Percentiles rank a stretch among this genome's conserved stretches.
Evolutionary conservation across 73 alveolate species (phyloP).

Genomic region (Tetrahymena elliotti): DNA sequence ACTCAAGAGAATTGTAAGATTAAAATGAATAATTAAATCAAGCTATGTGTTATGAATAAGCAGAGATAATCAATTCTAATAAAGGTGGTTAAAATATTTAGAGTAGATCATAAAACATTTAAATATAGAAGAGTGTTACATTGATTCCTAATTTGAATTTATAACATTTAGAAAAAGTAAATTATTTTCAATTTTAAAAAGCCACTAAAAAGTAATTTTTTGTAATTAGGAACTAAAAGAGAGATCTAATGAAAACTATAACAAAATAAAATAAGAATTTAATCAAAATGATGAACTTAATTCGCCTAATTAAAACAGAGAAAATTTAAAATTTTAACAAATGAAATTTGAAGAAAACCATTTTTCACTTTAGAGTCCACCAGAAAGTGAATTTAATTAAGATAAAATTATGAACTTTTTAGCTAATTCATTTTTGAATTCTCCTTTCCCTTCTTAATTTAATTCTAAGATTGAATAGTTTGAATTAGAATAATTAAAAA

Average conservation of each 20-base stretch:
- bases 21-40: not conserved
- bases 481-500: not conserved
- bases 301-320: not conserved
- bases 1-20: not conserved
- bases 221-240: not conserved
- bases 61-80: not conserved
- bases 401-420: not conserved
- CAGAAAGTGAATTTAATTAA: no score
- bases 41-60: not conserved
- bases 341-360: not conserved
- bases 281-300: no score
- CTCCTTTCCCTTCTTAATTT: not conserved
- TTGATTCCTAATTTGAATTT: not conserved
- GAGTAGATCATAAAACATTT: not conserved
- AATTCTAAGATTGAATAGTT: not conserved
- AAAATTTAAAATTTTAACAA: no score
- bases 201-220: no score
- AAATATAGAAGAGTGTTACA: not conserved
- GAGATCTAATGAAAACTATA: no score
- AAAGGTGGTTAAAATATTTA: not conserved
- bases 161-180: no score
- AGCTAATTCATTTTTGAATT: not conserved
- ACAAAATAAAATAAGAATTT: not conserved
- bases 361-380: not conserved
- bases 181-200: no score